Percentiles rank a stretch among this genome's conserved stretches.
phyloP scores from a whole-genome alignment of 306 rosid species.

The Echinosophora koreensis region DNA sequence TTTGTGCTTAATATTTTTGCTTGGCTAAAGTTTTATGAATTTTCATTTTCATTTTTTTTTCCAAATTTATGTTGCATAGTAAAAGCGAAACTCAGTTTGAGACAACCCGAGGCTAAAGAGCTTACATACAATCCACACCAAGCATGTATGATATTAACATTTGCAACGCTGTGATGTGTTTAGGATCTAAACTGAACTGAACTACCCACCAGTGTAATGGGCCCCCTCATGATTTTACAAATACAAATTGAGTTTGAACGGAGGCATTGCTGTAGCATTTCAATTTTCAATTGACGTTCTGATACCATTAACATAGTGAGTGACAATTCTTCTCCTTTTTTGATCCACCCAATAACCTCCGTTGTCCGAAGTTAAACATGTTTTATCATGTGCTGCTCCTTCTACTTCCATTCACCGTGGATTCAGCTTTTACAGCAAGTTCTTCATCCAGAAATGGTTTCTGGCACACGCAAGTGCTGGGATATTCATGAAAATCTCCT shows the following conservation, averaged over 20 bases:
- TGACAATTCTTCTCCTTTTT: not conserved
- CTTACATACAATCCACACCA: constrained; percentile 39
- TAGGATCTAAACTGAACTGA: constrained; percentile 44
- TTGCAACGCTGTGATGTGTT: constrained; percentile 55
- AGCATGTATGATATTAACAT: constrained; percentile 60
- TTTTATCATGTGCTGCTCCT: constrained; percentile 31
- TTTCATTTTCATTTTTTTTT: not conserved
- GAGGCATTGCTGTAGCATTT: constrained; percentile 25
- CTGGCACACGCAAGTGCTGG: constrained; percentile 77
- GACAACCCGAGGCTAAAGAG: not conserved
- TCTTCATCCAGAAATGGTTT: constrained; percentile 57
- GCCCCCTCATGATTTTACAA: constrained; percentile 34
- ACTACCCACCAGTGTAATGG: constrained; percentile 41
- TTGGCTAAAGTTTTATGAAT: not conserved
- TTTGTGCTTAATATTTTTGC: no score
- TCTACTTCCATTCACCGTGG: constrained; percentile 12
- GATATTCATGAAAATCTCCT: constrained; percentile 93
- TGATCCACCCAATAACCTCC: not conserved
- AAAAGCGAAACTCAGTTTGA: not conserved
- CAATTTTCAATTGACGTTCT: constrained; percentile 8
- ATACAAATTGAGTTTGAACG: constrained; percentile 16
- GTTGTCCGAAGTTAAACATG: constrained; percentile 14
- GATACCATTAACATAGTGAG: not conserved
- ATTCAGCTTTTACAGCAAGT: constrained; percentile 43
- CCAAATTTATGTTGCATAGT: not conserved